phyloP scores from a whole-genome alignment of 2,329 filamentous ascomycete genomes.

The Furcasterigmium sp. region DNA sequence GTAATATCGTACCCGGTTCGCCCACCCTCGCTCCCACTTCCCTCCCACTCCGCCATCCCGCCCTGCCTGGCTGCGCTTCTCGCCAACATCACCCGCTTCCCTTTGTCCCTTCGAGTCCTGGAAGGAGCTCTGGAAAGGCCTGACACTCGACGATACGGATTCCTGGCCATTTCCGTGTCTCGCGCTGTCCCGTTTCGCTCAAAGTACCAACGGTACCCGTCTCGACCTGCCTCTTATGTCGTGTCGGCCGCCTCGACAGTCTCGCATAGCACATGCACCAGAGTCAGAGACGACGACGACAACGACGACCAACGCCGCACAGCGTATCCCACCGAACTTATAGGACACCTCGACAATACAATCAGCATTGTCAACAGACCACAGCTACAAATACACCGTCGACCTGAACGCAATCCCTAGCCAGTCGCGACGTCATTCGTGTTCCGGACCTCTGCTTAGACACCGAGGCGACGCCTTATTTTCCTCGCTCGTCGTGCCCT shows the following conservation, averaged over 20 bases:
- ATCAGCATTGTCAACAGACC: background rate
- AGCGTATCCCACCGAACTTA: conserved; percentile 17
- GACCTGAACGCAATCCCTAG: conserved; percentile 4
- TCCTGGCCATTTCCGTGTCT: too few relatives aligned
- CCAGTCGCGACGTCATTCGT: background rate
- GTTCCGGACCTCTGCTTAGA: conserved; percentile 1
- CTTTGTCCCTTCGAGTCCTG: conserved; percentile 2
- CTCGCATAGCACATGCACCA: conserved; percentile 22
- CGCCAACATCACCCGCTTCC: conserved; percentile 2
- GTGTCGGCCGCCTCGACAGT: conserved; percentile 11
- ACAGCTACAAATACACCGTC: too few relatives aligned
- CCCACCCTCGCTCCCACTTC: background rate
- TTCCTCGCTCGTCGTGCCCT: conserved; percentile 52
- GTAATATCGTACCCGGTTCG: background rate
- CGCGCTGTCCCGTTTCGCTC: too few relatives aligned
- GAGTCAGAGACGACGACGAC: conserved; percentile 6
- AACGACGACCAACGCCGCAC: conserved; percentile 15
- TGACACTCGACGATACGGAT: too few relatives aligned
- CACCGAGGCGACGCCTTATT: conserved; percentile 2
- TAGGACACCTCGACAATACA: conserved; percentile 8
- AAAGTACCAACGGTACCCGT: too few relatives aligned
- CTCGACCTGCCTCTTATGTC: conserved; percentile 5
- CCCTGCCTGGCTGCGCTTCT: background rate
- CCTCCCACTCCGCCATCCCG: background rate
- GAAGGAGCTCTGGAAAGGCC: background rate